Evolutionary conservation across 257 asterid genomes (phyloP), one percentile per base, ranked within the genome.

Genomic region (Penstemon barbatus): DNA sequence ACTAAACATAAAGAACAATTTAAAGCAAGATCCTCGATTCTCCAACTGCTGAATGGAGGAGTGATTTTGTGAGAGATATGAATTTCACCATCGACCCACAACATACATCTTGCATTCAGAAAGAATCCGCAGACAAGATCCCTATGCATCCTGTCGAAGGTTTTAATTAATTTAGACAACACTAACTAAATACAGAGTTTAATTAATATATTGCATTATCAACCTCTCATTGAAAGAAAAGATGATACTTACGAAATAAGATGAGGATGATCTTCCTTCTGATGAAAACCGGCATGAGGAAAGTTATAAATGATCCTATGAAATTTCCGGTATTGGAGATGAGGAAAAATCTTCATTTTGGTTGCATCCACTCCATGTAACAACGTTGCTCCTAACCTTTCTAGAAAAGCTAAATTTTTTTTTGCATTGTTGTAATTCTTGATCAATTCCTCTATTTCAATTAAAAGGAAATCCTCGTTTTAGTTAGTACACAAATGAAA

Each of bases 251-350:
- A 88, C 93, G 0, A 37, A 4, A 85, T 76, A 13, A 82, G 19
- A 8, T 0, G 10, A 8, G 41, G 49, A 25, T 42, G 37, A 18
- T 68, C 82, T 75, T 89, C 95, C 69, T 51, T 78, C 56, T 82
- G 81, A 38, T 11, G 36, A 65, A 87, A 89, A 58, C 96, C 95
- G 48, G 90, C 95, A 74, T 89, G 96, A 33, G 96, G 96, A 33
- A 89, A 89, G 76, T 89, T 89, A 44, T 57, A 89, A 42, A 89
- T 73, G 48, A 89, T 89, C 33, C 89, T 73, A 57, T 85, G 78
- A 50, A 89, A 89, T 48, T 79, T 87, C 60, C 53, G 52, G 69
- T 53, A 36, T 11, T 7, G 50, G 13, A 87, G 80, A 55, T 48
- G 50, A 18, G 78, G 51, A 73, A 38, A 64, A 61, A 0, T 51